Base-by-base conservation (phyloP, 257 asterid genomes). In the Scutellaria minor region DNA sequence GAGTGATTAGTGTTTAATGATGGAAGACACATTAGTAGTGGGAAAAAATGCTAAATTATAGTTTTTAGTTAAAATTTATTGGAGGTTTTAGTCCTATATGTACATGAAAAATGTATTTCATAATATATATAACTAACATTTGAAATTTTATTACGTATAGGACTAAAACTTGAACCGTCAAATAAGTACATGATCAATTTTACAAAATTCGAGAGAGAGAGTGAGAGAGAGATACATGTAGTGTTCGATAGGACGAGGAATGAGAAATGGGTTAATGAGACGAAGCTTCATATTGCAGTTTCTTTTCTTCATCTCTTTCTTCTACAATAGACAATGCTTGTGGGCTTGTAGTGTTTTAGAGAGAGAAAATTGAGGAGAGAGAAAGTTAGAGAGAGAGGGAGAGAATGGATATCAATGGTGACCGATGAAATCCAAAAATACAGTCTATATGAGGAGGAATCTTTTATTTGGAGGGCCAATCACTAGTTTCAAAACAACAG, bases 281-380 rank as follows among this genome's bases (percentile, higher is more conserved):
- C 81, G 61, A 2, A 80, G 85, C 72, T 80, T 85, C 81, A 85
- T 52, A 68, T 78, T 80, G 27, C 84, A 82, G 74, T 81, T 77
- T 72, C 89, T 79, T 67, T 75, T 77, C 86, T 77, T 71, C 37
- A 51, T 7, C 51, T 8, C 51, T 2, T 5, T n/a, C 7, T n/a
- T n/a, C n/a, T n/a, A n/a, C n/a, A n/a, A n/a, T n/a, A n/a, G n/a
- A n/a, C n/a, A n/a, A n/a, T n/a, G n/a, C n/a, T n/a, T n/a, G n/a
- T n/a, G n/a, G n/a, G n/a, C n/a, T n/a, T n/a, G n/a, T 18, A 18
- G 18, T 18, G 18, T 6, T 55, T 7, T 20, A 7, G 71, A 52
- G 66, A 70, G 66, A 56, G 63, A 68, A 14, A 37, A 15, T 24
- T 22, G 58, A 40, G 44, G 35, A 70, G 56, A 56, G 56, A 55